Conservation (phyloP, 2,329 filamentous ascomycete species). For the Penicillium capsulatum region DNA sequence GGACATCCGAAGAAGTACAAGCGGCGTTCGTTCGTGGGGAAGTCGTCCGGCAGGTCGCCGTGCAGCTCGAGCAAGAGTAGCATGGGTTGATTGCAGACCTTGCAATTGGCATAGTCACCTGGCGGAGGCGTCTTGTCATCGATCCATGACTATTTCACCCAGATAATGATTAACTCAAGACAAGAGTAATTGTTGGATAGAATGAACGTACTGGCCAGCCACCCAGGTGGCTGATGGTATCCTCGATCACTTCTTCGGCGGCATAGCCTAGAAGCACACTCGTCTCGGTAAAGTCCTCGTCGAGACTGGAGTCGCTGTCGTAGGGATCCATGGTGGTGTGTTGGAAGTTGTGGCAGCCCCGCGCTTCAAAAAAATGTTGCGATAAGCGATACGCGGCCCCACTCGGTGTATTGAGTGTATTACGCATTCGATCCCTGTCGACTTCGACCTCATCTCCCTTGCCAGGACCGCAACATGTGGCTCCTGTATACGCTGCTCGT, state of each 20-base stretch:
- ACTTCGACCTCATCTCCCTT: constrained; percentile 1
- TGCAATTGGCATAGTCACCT: constrained; percentile 75
- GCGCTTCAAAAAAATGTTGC: constrained; percentile 22
- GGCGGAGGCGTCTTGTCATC: constrained; percentile 67
- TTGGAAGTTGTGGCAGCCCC: constrained; percentile 9
- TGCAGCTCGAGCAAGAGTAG: constrained; percentile 85
- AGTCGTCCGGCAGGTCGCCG: constrained; percentile 79
- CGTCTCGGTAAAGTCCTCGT: constrained; percentile 58
- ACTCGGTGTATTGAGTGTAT: constrained; percentile 8
- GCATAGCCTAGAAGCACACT: constrained; percentile 88
- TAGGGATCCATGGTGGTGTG: constrained; percentile 62
- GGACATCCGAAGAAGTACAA: constrained; percentile 83
- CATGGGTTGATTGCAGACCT: constrained; percentile 79
- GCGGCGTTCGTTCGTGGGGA: constrained; percentile 80
- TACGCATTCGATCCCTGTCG: constrained; percentile 7
- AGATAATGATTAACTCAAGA: constrained; percentile 14
- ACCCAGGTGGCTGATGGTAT: constrained; percentile 82
- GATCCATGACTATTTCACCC: constrained; percentile 71
- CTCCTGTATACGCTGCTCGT: constrained; percentile 11
- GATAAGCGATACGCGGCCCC: constrained; percentile 25
- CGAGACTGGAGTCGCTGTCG: constrained; percentile 75
- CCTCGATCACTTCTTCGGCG: constrained; percentile 70
- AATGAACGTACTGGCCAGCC: constrained; percentile 68
- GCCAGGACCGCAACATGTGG: constrained; percentile 1
- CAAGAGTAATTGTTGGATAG: background rate